Conservation (phyloP, 2,329 filamentous ascomycete genomes). For the Microdochium trichocladiopsis region DNA sequence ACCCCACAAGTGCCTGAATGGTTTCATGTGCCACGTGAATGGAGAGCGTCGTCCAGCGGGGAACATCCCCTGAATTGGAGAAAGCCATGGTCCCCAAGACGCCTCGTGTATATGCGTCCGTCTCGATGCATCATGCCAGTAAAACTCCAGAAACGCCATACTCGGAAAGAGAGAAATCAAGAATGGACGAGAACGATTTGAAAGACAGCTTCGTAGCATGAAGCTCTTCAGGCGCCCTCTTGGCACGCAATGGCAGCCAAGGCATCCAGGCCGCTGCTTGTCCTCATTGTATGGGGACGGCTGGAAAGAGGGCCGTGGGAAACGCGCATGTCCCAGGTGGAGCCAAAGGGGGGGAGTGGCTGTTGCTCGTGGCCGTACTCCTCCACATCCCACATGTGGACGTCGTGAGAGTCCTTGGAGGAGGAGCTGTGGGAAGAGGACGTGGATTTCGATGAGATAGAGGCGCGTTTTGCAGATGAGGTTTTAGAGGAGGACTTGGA, state of each 20-base stretch:
- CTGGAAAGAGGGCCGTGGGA: conserved; percentile 36
- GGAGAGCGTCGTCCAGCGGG: background rate
- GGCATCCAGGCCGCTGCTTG: conserved; percentile 47
- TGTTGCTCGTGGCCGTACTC: conserved; percentile 24
- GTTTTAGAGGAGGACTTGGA: conserved; percentile 21
- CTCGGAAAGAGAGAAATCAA: background rate
- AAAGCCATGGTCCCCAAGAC: background rate
- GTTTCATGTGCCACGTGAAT: background rate
- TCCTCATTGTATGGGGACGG: conserved; percentile 32
- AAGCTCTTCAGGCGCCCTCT: conserved; percentile 26
- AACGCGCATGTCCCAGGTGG: conserved; percentile 39
- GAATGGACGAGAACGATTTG: background rate
- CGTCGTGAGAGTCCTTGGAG: conserved; percentile 15
- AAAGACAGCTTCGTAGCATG: conserved; percentile 8
- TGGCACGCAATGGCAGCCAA: conserved; percentile 48
- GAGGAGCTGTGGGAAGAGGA: conserved; percentile 20
- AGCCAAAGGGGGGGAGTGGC: conserved; percentile 27
- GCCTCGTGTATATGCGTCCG: background rate
- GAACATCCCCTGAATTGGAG: background rate
- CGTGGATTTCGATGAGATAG: conserved; percentile 22
- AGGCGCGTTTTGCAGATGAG: conserved; percentile 19
- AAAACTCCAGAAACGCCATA: background rate
- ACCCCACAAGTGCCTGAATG: too few species aligned
- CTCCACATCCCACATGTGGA: conserved; percentile 33
- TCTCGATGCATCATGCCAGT: background rate